Conservation (phyloP, 2,329 filamentous ascomycete genomes). For the Plenodomus biglobosus region DNA sequence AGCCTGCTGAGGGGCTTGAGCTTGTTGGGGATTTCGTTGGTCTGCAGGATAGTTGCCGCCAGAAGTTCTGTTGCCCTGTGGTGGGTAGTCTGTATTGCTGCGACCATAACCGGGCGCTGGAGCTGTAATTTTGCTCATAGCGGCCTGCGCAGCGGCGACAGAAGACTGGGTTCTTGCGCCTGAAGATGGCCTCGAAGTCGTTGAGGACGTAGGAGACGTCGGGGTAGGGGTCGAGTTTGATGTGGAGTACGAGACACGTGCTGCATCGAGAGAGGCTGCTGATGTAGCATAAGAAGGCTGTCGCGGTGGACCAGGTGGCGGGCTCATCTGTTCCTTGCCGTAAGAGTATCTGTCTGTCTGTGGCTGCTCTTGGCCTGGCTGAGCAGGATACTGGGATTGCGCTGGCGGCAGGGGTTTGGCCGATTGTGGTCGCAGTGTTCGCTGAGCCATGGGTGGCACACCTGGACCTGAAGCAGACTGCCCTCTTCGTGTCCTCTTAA, state of each 20-base stretch:
- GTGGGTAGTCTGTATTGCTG: constrained; percentile 48
- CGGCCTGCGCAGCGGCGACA: constrained; percentile 51
- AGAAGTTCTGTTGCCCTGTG: constrained; percentile 34
- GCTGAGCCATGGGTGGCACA: constrained; percentile 56
- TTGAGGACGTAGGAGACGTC: constrained; percentile 51
- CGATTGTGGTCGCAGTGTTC: constrained; percentile 35
- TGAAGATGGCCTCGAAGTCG: constrained; percentile 46
- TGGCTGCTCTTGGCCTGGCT: constrained; percentile 45
- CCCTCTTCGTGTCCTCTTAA: constrained; percentile 76
- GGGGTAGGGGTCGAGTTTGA: constrained; percentile 43
- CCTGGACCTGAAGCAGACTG: constrained; percentile 55
- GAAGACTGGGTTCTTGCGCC: constrained; percentile 54
- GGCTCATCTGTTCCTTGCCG: constrained; percentile 47
- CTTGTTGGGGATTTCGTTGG: constrained; percentile 43
- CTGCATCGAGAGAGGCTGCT: constrained; percentile 50
- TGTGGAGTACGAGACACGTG: constrained; percentile 49
- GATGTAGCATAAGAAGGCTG: constrained; percentile 46
- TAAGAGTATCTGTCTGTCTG: constrained; percentile 52
- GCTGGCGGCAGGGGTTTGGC: constrained; percentile 50
- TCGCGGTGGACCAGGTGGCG: constrained; percentile 43
- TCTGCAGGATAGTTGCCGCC: constrained; percentile 44
- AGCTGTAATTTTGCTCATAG: constrained; percentile 43
- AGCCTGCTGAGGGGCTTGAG: constrained; percentile 53
- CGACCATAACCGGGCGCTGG: constrained; percentile 49
- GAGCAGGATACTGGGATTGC: constrained; percentile 34